Percentiles rank a stretch among this genome's conserved stretches.
Conservation (phyloP, 305 asterid species). For the Euphrasia arctica region DNA sequence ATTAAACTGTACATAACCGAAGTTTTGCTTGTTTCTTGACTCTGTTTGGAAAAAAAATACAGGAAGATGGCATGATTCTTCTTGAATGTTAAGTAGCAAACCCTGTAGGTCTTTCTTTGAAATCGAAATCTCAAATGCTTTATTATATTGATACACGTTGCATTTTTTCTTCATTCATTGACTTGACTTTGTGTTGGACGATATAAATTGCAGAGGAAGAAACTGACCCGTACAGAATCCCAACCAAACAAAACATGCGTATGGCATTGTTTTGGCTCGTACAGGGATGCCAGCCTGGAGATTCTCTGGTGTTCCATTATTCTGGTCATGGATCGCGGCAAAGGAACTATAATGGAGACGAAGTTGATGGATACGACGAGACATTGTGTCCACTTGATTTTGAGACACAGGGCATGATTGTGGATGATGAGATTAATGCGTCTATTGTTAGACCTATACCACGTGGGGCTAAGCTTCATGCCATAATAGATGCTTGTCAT, state of each 20-base stretch:
- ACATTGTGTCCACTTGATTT: conserved; percentile 93
- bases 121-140: neutral
- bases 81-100: neutral
- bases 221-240: conserved; percentile 75
- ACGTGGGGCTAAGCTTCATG: conserved; percentile 79
- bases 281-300: conserved; percentile 93
- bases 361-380: conserved; percentile 94
- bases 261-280: conserved; percentile 92
- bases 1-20: neutral
- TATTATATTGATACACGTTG: neutral
- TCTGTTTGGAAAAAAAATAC: neutral
- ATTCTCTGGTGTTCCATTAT: conserved; percentile 80
- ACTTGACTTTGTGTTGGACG: conserved; percentile 14
- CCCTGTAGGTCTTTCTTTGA: neutral
- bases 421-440: conserved; percentile 91
- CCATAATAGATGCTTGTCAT: conserved; percentile 90
- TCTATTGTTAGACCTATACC: conserved; percentile 82
- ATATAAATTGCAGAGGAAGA: conserved; percentile 73
- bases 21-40: neutral
- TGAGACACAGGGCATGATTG: conserved; percentile 95
- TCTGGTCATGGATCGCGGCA: conserved; percentile 96
- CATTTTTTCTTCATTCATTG: conserved; percentile 20
- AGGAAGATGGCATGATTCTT: neutral
- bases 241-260: conserved; percentile 76
- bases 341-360: conserved; percentile 86